Percentiles rank a stretch among this genome's conserved stretches.
Conservation (phyloP, 2,329 filamentous ascomycete genomes). For the Scolecobasidium constrictum region DNA sequence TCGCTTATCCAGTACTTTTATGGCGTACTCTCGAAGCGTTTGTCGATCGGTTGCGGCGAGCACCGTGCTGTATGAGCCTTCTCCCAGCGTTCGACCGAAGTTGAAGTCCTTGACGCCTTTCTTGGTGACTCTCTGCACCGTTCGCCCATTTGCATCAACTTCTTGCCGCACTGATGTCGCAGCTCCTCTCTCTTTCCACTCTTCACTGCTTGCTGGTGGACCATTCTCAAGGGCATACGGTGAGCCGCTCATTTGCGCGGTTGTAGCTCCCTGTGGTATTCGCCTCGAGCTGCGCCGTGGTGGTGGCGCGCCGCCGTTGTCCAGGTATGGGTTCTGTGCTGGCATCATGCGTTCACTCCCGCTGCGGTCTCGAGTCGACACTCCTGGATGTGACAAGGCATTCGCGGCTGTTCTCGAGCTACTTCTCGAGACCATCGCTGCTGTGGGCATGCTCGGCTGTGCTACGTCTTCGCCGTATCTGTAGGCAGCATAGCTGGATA, state of each 20-base stretch:
- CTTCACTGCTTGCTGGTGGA: constrained; percentile 60
- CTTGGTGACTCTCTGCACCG: constrained; percentile 74
- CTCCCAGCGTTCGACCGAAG: constrained; percentile 81
- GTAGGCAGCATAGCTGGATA: constrained; percentile 31
- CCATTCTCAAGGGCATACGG: constrained; percentile 48
- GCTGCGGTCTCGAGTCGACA: constrained; percentile 57
- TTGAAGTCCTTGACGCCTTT: constrained; percentile 96
- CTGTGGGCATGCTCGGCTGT: constrained; percentile 16
- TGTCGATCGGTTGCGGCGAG: constrained; percentile 86
- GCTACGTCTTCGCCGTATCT: constrained; percentile 33
- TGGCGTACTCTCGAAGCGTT: constrained; percentile 89
- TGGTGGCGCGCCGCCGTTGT: constrained; percentile 56
- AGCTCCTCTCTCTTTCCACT: constrained; percentile 95
- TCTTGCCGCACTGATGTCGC: constrained; percentile 74
- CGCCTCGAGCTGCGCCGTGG: constrained; percentile 68
- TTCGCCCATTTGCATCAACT: constrained; percentile 72
- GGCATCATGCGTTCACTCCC: constrained; percentile 50
- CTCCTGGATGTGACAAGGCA: constrained; percentile 44
- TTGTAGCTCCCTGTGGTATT: constrained; percentile 32
- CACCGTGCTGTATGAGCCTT: constrained; percentile 96
- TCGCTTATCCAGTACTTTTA: constrained; percentile 95
- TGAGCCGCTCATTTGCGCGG: constrained; percentile 13
- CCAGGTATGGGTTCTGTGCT: constrained; percentile 40
- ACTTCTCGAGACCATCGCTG: constrained; percentile 37
- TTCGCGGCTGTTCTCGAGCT: constrained; percentile 52